phyloP scores from a whole-genome alignment of 83 land plant species.

The Thuja plicata region DNA sequence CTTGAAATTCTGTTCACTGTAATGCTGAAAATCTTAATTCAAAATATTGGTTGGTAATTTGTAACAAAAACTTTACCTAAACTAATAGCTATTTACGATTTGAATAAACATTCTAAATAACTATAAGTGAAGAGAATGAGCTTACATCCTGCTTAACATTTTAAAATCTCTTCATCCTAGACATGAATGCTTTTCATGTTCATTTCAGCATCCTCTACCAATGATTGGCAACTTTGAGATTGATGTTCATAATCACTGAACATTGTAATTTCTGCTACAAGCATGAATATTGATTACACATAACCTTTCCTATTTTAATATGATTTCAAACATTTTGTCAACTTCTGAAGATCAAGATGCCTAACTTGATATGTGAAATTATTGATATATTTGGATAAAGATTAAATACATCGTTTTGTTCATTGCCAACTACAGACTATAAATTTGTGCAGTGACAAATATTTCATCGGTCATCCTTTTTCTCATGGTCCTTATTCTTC shows the following conservation, averaged over 20 bases:
- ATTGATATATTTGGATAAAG: neutral
- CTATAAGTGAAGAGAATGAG: neutral
- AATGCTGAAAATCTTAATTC: neutral
- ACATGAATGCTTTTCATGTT: neutral
- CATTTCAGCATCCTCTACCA: neutral
- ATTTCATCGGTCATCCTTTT: neutral
- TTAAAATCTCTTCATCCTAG: neutral
- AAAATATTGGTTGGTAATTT: neutral
- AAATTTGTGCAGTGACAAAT: neutral
- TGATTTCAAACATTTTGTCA: neutral
- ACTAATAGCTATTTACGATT: neutral
- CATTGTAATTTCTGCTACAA: neutral
- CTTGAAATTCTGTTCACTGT: neutral
- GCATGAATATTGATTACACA: neutral
- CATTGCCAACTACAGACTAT: neutral
- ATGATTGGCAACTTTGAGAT: neutral
- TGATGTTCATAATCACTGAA: neutral
- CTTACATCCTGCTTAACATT: neutral
- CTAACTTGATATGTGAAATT: neutral
- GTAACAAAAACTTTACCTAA: no score
- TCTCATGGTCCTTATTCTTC: neutral
- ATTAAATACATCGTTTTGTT: neutral
- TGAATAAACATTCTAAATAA: neutral
- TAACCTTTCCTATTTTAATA: neutral
- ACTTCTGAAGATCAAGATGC: neutral